phyloP scores from a whole-genome alignment of 768 basidiomycete genomes.

The Leucocoprinus sp. region DNA sequence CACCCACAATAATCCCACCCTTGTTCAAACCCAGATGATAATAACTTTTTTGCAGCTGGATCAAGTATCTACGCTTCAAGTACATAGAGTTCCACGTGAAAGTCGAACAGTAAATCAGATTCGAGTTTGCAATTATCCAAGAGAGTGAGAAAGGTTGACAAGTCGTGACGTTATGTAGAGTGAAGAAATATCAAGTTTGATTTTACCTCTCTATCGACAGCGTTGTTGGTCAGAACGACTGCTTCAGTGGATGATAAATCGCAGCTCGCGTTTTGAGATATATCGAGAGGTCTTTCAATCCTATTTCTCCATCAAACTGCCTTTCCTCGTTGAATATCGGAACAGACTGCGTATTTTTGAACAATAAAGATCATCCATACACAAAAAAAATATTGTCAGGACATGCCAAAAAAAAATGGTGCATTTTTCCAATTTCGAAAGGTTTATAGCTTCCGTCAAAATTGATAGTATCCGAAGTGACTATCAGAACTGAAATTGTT shows the following conservation, averaged over 20 bases:
- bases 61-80: slow-evolving; percentile 14
- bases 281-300: not conserved
- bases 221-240: not conserved
- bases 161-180: slow-evolving; percentile 21
- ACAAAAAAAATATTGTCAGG: too few relatives aligned
- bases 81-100: slow-evolving; percentile 24
- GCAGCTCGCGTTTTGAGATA: not conserved
- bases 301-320: too few relatives aligned
- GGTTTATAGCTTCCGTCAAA: too few relatives aligned
- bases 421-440: too few relatives aligned
- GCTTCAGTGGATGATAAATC: not conserved
- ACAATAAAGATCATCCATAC: too few relatives aligned
- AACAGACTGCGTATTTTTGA: too few relatives aligned
- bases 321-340: too few relatives aligned
- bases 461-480: too few relatives aligned
- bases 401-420: too few relatives aligned
- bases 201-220: not conserved
- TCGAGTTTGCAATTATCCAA: slow-evolving; percentile 15
- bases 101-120: slow-evolving; percentile 12
- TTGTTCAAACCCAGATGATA: slow-evolving; percentile 6
- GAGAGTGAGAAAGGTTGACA: slow-evolving; percentile 19
- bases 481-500: too few relatives aligned
- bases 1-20: slow-evolving; percentile 19
- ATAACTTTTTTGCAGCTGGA: slow-evolving; percentile 10
- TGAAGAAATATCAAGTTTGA: slow-evolving; percentile 18